phyloP scores from a whole-genome alignment of 2,329 filamentous ascomycete species.

The Pseudogymnoascus sp. region DNA sequence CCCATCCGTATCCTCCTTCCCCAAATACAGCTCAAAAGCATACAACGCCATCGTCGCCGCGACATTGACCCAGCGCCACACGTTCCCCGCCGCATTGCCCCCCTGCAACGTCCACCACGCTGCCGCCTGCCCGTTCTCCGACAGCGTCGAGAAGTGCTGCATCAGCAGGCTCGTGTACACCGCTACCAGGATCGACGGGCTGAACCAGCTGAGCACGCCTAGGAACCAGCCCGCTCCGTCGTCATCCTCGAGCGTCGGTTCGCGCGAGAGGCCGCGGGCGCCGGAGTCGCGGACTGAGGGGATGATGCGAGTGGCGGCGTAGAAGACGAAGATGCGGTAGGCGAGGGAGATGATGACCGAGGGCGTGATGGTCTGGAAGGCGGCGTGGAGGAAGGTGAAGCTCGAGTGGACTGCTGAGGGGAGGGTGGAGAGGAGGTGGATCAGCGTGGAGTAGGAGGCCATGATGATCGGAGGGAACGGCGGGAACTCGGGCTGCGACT shows the following conservation, averaged over 20 bases:
- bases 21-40: slow-evolving; percentile 80
- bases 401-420: slow-evolving; percentile 75
- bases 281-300: slow-evolving; percentile 85
- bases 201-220: slow-evolving; percentile 85
- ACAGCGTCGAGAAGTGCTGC: slow-evolving; percentile 82
- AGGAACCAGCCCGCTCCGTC: slow-evolving; percentile 75
- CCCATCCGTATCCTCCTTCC: slow-evolving; percentile 70
- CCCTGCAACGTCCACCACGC: slow-evolving; percentile 79
- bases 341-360: slow-evolving; percentile 92
- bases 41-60: slow-evolving; percentile 84
- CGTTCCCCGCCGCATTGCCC: slow-evolving; percentile 72
- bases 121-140: slow-evolving; percentile 51
- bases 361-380: slow-evolving; percentile 89
- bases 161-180: slow-evolving; percentile 93
- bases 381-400: slow-evolving; percentile 79
- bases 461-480: slow-evolving; percentile 97
- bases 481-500: slow-evolving; percentile 74
- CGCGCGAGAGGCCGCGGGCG: slow-evolving; percentile 71
- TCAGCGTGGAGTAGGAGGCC: slow-evolving; percentile 89
- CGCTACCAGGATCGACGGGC: slow-evolving; percentile 85
- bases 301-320: slow-evolving; percentile 91
- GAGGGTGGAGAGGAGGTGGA: slow-evolving; percentile 75
- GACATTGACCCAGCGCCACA: slow-evolving; percentile 91
- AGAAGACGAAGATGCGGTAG: slow-evolving; percentile 91
- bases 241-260: slow-evolving; percentile 75